Percentiles rank a stretch among this genome's conserved stretches.
These are phyloP conservation scores for Kodamaea suecica DNA, from an alignment of 1,139 yeast genomes.

Conservation along the genomic window DNA sequence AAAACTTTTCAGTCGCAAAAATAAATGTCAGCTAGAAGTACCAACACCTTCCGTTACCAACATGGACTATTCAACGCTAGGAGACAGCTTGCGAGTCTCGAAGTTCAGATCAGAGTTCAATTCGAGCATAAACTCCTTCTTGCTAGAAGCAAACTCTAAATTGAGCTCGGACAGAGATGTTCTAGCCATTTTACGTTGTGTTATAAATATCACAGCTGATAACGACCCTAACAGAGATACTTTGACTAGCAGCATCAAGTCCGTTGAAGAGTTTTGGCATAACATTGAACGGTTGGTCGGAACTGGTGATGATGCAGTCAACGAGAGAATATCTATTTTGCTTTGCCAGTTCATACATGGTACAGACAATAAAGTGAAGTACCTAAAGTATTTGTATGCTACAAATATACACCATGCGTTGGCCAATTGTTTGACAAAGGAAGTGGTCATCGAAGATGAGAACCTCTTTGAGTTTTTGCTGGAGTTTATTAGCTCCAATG, in stretches of 20 bases:
- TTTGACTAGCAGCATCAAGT: conserved; percentile 13
- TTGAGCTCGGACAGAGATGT: conserved; percentile 1
- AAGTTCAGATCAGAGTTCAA: conserved; percentile 14
- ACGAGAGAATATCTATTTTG: conserved; percentile 21
- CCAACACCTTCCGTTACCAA: too few species aligned
- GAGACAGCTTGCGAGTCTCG: conserved; percentile 30
- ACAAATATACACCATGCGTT: background rate
- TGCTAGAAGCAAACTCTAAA: conserved; percentile 1
- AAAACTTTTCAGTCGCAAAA: too few species aligned
- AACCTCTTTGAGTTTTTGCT: conserved; percentile 6
- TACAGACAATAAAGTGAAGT: conserved; percentile 20
- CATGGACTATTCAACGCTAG: conserved; percentile 15
- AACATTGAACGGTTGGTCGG: conserved; percentile 3
- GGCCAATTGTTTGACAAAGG: background rate
- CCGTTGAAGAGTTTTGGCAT: conserved; percentile 23
- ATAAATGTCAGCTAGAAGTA: too few species aligned
- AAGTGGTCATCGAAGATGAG: conserved; percentile 3
- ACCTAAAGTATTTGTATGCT: conserved; percentile 16
- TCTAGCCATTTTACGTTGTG: conserved; percentile 25
- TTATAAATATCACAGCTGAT: conserved; percentile 38
- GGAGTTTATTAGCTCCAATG: conserved; percentile 4
- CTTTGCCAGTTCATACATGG: conserved; percentile 36
- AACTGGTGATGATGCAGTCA: conserved; percentile 7
- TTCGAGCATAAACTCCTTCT: conserved; percentile 4
- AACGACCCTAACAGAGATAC: conserved; percentile 31